Base-by-base conservation (phyloP, 305 asterid species). In the Striga hermonthica region DNA sequence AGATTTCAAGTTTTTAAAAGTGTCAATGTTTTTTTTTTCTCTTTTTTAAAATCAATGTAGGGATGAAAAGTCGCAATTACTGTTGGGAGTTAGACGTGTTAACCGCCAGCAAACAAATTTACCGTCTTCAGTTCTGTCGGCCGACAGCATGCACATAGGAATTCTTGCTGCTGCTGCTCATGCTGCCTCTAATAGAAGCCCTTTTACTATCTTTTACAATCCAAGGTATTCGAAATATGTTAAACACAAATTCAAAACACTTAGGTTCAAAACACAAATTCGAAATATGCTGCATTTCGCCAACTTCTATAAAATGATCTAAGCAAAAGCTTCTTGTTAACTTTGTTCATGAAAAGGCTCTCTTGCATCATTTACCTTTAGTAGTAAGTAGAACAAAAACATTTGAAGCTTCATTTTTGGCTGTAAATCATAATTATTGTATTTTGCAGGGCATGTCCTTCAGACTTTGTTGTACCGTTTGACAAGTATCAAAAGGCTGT, bases 91-190 rank as follows among this genome's bases (percentile, higher is more conserved):
- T 67, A 77, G 97, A 76, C 93, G 91, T 10, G 91, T 80, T 15
- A 87, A 82, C 66, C 95, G 93, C 35, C 95, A 87, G 73, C 91
- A 77, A 71, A 74, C 93, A 16, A 62, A 86, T 41, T 71, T 89
- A 76, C 93, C 95, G n/a, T 89, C 97, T 41, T 89, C 97, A 0
- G 93, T 89, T 60, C 73, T 89, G 52, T 89, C 97, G 43, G 89
- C 93, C 31, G 97, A 89, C 66, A 89, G 97, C 75, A 89, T 89
- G 97, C 97, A 89, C 77, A 87, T 89, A 9, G 97, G 97, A 49
- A 87, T 89, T 60, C 93, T 89, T 49, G 95, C 95, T 58, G 93
- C 97, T 9, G 97, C 97, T 43, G 95, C 97, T 70, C 97, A 89
- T 81, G 95, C 97, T 66, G 89, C 97, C 49, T 76, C 91, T 58